These are phyloP conservation scores for Pseudopyrenochaeta lycopersici DNA, from an alignment of 2,329 filamentous ascomycete species.

Conservation along the genomic window DNA sequence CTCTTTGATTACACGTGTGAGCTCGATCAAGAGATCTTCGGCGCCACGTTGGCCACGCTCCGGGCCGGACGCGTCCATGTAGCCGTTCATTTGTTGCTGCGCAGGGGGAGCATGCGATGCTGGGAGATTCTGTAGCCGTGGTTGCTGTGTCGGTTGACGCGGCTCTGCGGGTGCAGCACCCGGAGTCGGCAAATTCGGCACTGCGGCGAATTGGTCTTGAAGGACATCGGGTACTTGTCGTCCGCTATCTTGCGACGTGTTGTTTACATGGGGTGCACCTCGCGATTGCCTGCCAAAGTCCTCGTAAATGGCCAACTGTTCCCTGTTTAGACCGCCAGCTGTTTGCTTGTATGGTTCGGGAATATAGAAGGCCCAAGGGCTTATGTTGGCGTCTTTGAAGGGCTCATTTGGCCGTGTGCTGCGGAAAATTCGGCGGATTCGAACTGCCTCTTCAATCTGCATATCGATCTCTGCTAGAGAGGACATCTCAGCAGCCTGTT, in stretches of 20 bases:
- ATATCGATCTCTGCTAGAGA: slow-evolving; percentile 95
- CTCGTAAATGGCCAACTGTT: slow-evolving; percentile 96
- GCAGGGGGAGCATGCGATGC: slow-evolving; percentile 44
- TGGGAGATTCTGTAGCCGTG: slow-evolving; percentile 51
- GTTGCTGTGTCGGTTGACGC: slow-evolving; percentile 63
- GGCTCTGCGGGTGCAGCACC: slow-evolving; percentile 70
- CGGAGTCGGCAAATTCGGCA: slow-evolving; percentile 69
- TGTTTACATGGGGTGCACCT: slow-evolving; percentile 65
- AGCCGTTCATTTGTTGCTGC: slow-evolving; percentile 68
- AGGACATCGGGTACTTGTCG: slow-evolving; percentile 70
- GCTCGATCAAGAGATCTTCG: slow-evolving; percentile 64
- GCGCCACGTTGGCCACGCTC: slow-evolving; percentile 57
- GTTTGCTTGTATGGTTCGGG: slow-evolving; percentile 92
- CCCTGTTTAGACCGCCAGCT: slow-evolving; percentile 82
- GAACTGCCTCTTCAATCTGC: slow-evolving; percentile 83
- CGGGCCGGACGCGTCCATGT: slow-evolving; percentile 55
- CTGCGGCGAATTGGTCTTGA: slow-evolving; percentile 66
- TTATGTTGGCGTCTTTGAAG: slow-evolving; percentile 83
- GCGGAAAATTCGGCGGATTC: slow-evolving; percentile 78
- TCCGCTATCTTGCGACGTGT: slow-evolving; percentile 65
- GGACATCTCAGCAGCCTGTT: slow-evolving; percentile 93
- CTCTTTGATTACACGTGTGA: slow-evolving; percentile 65
- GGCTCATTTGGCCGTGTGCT: slow-evolving; percentile 80
- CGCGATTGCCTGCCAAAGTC: slow-evolving; percentile 91
- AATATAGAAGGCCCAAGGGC: slow-evolving; percentile 91